Evolutionary conservation across 192 early-diverging fungal species (phyloP), one percentile per base, ranked within the genome.

Genomic region (Coemansia asiatica): DNA sequence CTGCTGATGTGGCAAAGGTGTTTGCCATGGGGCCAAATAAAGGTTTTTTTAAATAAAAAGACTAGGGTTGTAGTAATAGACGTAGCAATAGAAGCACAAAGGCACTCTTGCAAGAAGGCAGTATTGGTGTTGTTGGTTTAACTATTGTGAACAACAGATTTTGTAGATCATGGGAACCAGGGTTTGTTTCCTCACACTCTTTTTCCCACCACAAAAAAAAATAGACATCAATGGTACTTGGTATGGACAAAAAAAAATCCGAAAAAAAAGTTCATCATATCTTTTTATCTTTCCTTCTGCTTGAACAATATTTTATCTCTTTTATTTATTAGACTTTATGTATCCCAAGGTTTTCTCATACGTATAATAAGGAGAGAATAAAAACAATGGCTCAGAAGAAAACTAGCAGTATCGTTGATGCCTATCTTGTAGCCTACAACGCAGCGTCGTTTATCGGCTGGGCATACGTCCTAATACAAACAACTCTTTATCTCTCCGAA

Each of bases 401-500:
- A n/a, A 56, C 56, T 25, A 70, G 38, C 66, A 47, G 68, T 35
- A 60, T 57, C 18, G 69, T 79, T 22, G 56, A 73, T 60, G 56
- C 64, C 26, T 98, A 97, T 68, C 84, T 98, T 31, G 77, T 96
- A 25, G 72, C 86, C 28, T 98, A 97, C 85, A 98, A 98, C 72
- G 71, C 85, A 25, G 83, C 79, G 0, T 96, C 94, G 36, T 89
- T 87, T 54, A 72, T 74, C 13, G 94, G 88, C n/a, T 98, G 96
- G 96, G 81, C 71, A 26, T 90, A 84, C 60, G 83, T 92, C 29
- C 83, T 96, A 15, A 66, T 76, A 18, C 72, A 84, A 59, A 83
- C 88, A 13, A 40, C 86, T 15, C 40, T 72, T 29, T 77, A 87
- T 40, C 79, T 93, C 18, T 47, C 85, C 15, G 62, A 63, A 5